Evolutionary conservation across 1,284 basidiomycete species (phyloP).

Genomic region (Tranzscheliella williamsii): DNA sequence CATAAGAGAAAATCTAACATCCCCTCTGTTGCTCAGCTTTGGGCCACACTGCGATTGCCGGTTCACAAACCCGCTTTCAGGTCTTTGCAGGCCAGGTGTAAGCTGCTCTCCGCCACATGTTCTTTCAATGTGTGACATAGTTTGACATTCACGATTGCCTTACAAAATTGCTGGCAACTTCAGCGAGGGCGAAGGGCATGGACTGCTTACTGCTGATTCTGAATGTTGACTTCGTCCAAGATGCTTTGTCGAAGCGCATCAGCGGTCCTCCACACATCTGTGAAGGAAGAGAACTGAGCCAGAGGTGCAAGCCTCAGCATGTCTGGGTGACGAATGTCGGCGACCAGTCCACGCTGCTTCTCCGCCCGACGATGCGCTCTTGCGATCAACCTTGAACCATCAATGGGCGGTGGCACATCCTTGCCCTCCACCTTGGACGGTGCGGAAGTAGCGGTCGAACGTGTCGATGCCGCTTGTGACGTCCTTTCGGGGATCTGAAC

Average conservation of each 20-base stretch:
- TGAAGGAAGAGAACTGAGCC: constrained; percentile 50
- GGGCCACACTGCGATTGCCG: no score
- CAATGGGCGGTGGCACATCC: constrained; percentile 46
- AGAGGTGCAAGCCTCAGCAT: constrained; percentile 55
- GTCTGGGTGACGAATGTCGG: constrained; percentile 53
- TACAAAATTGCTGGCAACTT: no score
- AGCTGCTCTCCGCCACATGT: no score
- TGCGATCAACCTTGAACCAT: constrained; percentile 35
- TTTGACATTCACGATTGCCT: no score
- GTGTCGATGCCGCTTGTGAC: not conserved
- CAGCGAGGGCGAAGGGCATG: no score
- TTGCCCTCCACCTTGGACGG: constrained; percentile 5
- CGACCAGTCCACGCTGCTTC: constrained; percentile 44
- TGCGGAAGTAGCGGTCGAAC: not conserved
- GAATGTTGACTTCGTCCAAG: constrained; percentile 15
- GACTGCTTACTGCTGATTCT: not conserved
- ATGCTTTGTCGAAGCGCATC: constrained; percentile 37
- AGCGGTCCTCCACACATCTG: constrained; percentile 52
- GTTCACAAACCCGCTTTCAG: no score
- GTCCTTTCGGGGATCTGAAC: constrained; percentile 40
- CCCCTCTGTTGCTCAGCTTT: no score
- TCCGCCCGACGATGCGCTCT: constrained; percentile 44
- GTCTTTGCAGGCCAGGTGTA: no score
- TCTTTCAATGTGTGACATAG: no score
- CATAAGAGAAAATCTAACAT: no score